Base-by-base conservation (phyloP, 768 basidiomycete genomes). In the Boletus edulis region DNA sequence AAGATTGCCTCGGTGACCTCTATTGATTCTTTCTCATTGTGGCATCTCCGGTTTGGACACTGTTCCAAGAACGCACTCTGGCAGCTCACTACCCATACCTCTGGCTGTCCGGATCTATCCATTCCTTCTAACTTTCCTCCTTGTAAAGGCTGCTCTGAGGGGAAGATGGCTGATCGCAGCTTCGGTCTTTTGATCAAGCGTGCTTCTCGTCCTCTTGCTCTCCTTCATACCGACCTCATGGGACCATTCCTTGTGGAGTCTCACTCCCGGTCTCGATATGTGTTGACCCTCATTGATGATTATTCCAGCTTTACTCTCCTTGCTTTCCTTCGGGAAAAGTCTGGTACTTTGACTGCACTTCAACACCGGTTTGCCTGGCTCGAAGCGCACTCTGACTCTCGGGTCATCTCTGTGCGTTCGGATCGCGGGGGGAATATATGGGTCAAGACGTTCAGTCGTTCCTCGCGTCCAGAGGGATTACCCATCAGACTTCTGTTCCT, bases 91-190 rank as follows among this genome's bases (percentile, higher is more conserved):
- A 0, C 0, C 15, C 9, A 39, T 5, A 14, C n/a, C 0, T 17
- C 7, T 0, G 38, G n/a, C 1, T 39, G 7, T 39, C 38, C n/a
- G 2, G 8, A 8, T 2, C 1, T 29, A 0, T 0, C 1, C 3
- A 29, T 29, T 29, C 29, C 29, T 29, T 29, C 29, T 8, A 8
- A 10, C 29, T 29, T 35, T 35, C 34, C 14, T 11, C 34, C 34
- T 14, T 35, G 34, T 2, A 35, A 14, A 4, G 34, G 13, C 3
- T 35, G 34, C 13, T 14, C 14, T 11, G 34, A 35, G 14, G 34
- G 34, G 2, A 35, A 35, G 4, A 35, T 35, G 34, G 34, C 13
- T 0, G n/a, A 39, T 39, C 8, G n/a, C 17, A 7, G 5, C n/a
- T 39, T 39, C 9, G 2, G 38, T 39, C 38, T 1, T 2, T n/a